phyloP scores from a whole-genome alignment of 2,329 filamentous ascomycete genomes.

The Colletotrichum cuscutae region DNA sequence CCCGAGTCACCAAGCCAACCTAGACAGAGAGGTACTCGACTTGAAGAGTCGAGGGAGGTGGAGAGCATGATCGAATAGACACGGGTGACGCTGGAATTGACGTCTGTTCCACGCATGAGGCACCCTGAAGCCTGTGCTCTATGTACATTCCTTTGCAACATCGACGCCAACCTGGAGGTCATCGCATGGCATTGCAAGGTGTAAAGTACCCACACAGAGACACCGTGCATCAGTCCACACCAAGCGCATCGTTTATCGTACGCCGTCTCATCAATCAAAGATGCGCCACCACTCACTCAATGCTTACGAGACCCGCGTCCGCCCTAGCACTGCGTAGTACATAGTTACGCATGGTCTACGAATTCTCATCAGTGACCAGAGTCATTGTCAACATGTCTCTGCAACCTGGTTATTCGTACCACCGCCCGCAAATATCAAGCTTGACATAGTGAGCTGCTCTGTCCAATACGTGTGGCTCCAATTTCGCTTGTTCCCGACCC shows the following conservation, averaged over 20 bases:
- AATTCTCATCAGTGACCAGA: no score
- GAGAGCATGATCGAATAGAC: neutral
- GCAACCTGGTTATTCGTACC: neutral
- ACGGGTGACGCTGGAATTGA: neutral
- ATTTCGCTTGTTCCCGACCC: neutral
- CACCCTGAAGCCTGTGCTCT: slow-evolving; percentile 13
- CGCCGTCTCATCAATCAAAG: neutral
- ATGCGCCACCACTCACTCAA: neutral
- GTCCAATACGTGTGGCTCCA: neutral
- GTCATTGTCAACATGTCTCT: neutral
- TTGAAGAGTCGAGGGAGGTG: neutral
- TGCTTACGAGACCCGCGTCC: neutral
- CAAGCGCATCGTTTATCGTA: slow-evolving; percentile 2
- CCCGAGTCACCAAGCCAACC: neutral
- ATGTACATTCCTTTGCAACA: slow-evolving; percentile 4
- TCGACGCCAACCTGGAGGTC: neutral
- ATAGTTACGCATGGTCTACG: no score
- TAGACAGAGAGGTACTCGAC: neutral
- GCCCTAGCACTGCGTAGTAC: neutral
- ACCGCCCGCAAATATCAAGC: neutral
- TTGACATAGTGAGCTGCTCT: neutral
- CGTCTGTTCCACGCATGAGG: slow-evolving; percentile 18
- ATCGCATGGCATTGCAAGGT: neutral
- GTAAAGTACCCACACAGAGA: neutral
- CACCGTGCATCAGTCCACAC: neutral